These are phyloP conservation scores for Termitomyces bulborhizus DNA, from an alignment of 768 basidiomycete genomes.

Conservation along the genomic window DNA sequence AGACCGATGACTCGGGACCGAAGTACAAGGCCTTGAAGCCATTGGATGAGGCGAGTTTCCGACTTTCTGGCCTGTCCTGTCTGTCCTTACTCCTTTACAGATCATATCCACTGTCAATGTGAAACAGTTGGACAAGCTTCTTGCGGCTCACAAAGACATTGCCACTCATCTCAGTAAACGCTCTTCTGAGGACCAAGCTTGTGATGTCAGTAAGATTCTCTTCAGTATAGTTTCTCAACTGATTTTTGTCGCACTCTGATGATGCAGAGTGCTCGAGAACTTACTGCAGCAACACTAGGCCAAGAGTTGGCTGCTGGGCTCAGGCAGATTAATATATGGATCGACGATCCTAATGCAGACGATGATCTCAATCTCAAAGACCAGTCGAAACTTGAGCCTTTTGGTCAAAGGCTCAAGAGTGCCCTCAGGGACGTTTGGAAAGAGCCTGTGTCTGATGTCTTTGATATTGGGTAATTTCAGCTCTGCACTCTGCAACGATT, in stretches of 20 bases:
- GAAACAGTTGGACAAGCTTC: constrained; percentile 50
- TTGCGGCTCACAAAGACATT: constrained; percentile 60
- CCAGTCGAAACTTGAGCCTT: constrained; percentile 30
- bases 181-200: constrained; percentile 74
- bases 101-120: constrained; percentile 45
- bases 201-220: constrained; percentile 49
- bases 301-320: constrained; percentile 76
- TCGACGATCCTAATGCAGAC: constrained; percentile 40
- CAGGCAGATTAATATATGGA: constrained; percentile 45
- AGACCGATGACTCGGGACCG: constrained; percentile 19
- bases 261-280: constrained; percentile 75
- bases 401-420: constrained; percentile 53
- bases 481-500: background rate
- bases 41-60: constrained; percentile 61
- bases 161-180: constrained; percentile 62
- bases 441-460: constrained; percentile 62
- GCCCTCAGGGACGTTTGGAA: constrained; percentile 74
- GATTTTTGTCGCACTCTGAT: background rate
- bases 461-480: constrained; percentile 66
- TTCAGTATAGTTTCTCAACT: background rate
- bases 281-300: constrained; percentile 74
- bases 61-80: constrained; percentile 1
- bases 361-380: constrained; percentile 42
- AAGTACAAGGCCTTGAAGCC: constrained; percentile 41
- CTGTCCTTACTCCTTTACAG: constrained; percentile 22